These are phyloP conservation scores for Lentinus tigrinus DNA, from an alignment of 768 basidiomycete genomes.

Conservation along the genomic window DNA sequence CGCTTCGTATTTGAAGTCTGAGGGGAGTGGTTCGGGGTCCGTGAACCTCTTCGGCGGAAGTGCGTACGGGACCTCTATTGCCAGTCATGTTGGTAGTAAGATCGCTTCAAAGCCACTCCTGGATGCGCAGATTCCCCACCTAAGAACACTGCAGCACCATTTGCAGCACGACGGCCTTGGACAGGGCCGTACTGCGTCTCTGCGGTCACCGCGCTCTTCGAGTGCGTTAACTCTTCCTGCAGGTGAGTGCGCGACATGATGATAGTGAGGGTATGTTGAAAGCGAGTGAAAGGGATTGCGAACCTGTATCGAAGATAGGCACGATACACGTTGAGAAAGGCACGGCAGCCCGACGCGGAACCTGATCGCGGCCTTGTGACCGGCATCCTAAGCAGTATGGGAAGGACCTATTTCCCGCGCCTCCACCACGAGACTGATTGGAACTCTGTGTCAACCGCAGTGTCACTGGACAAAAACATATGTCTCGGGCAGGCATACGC, in stretches of 20 bases:
- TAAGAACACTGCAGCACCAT: slow-evolving; percentile 63
- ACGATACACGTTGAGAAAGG: background rate
- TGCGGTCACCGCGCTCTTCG: slow-evolving; percentile 42
- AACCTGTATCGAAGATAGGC: background rate
- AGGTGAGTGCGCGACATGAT: slow-evolving; percentile 39
- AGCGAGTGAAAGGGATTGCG: background rate
- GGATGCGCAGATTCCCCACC: slow-evolving; percentile 37
- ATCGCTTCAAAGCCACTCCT: background rate
- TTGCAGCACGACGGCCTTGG: slow-evolving; percentile 57
- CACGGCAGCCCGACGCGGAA: background rate
- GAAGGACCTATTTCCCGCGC: too few species aligned
- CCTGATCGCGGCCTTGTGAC: too few species aligned
- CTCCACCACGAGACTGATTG: too few species aligned
- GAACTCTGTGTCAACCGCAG: too few species aligned
- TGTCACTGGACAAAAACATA: too few species aligned
- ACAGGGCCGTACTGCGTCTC: slow-evolving; percentile 56
- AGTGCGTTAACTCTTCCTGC: slow-evolving; percentile 52
- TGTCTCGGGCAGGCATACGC: too few species aligned
- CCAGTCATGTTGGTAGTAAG: background rate
- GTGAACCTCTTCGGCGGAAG: slow-evolving; percentile 63
- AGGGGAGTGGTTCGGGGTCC: slow-evolving; percentile 58
- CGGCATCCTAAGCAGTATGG: too few species aligned
- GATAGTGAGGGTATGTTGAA: background rate
- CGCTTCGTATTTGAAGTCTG: slow-evolving; percentile 51
- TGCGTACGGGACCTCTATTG: slow-evolving; percentile 70